Evolutionary conservation across 768 basidiomycete genomes (phyloP), one percentile per base, ranked within the genome.

Genomic region (Kwoniella dendrophila): DNA sequence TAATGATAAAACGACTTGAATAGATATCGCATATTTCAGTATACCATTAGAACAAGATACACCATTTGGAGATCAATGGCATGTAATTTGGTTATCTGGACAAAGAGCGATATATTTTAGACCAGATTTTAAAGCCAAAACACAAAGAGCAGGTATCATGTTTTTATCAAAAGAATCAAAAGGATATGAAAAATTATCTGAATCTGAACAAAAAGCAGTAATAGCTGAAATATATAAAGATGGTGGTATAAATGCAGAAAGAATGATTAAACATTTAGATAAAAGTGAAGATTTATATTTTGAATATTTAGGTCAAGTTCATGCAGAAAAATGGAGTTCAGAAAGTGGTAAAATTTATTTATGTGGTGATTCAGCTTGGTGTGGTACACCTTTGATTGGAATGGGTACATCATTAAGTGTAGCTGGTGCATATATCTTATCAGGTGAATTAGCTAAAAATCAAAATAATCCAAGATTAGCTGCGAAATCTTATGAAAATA

Each of bases 281-380:
- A 26, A 51, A 8, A 56, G 64, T 18, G 50, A 53, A 1, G 72
- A 74, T 44, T 56, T 71, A 20, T 71, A 74, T 57, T 52, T 68
- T 47, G 62, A 72, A 11, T 45, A 56, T 6, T 33, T 63, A 1
- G 41, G 56, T 40, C 73, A 74, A 56, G 63, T 72, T 44, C 53
- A 55, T 11, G 24, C 63, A 4, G 10, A 32, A 8, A 24, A 29
- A 11, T 71, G 68, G 68, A 26, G 26, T 43, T 53, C 40, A 2
- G 14, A 45, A 2, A 50, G 54, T 14, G 59, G 60, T 3, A 29
- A 67, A 10, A 45, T 72, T 1, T 66, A 61, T 5, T 27, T 66
- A 27, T 18, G 70, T 7, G 74, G 74, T 4, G 70, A 76, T 43
- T 60, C 72, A 1, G 74, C 66, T 6, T 67, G 58, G 49, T 64